phyloP scores from a whole-genome alignment of 495 filamentous ascomycete species.

The Copromyces sp. region DNA sequence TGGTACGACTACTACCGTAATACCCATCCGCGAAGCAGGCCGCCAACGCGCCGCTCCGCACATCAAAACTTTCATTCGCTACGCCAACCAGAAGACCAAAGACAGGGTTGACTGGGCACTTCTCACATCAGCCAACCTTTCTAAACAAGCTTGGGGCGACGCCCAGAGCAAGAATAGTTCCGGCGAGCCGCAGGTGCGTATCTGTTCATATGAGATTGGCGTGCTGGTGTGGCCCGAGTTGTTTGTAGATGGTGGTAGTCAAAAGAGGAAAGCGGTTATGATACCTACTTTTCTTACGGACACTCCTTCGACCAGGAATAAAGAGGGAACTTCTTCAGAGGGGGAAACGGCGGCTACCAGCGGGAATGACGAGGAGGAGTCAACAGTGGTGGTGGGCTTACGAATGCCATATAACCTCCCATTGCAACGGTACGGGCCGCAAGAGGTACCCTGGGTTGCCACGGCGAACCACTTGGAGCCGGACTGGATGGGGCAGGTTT shows the following conservation, averaged over 20 bases:
- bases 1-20: not conserved
- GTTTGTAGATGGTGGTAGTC: constrained; percentile 25
- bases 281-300: constrained; percentile 57
- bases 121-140: constrained; percentile 76
- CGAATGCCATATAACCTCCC: constrained; percentile 82
- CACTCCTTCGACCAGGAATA: constrained; percentile 21
- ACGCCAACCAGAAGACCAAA: constrained; percentile 41
- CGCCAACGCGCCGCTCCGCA: constrained; percentile 78
- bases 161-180: constrained; percentile 25
- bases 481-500: constrained; percentile 54
- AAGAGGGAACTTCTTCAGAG: not conserved
- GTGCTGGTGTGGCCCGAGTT: constrained; percentile 78
- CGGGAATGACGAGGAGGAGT: not conserved
- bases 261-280: constrained; percentile 42
- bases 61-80: constrained; percentile 84
- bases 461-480: constrained; percentile 48
- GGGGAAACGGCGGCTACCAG: not conserved
- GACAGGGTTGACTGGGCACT: constrained; percentile 93
- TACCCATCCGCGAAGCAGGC: constrained; percentile 30
- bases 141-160: constrained; percentile 85
- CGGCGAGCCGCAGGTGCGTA: constrained; percentile 45
- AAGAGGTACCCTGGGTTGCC: constrained; percentile 72
- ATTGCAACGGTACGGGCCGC: constrained; percentile 48
- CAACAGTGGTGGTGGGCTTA: constrained; percentile 47
- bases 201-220: constrained; percentile 78